Evolutionary conservation across 805 yeast genomes (phyloP).

Genomic region (Yarrowia sp.): DNA sequence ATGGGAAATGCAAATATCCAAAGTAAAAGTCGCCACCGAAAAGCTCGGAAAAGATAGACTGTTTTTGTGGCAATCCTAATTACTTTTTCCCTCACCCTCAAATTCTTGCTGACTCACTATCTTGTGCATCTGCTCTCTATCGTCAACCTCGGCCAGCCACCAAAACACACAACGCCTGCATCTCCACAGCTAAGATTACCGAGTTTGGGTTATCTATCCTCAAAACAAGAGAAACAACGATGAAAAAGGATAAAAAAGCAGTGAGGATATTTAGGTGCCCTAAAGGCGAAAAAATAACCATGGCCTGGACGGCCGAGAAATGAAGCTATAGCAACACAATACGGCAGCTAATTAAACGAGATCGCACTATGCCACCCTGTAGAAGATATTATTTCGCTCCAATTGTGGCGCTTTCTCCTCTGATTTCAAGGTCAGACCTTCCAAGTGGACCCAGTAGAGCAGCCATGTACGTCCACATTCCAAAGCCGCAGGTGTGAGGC

Average conservation of each 20-base stretch:
- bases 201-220: background rate
- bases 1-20: no score
- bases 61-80: no score
- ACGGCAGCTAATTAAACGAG: no score
- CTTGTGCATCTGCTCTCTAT: no score
- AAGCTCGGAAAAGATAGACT: no score
- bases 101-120: background rate
- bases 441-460: no score
- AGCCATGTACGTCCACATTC: background rate
- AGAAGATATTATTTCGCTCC: no score
- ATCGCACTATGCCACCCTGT: no score
- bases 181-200: background rate
- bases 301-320: no score
- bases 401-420: background rate
- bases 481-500: background rate
- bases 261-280: no score
- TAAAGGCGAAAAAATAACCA: no score
- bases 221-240: background rate
- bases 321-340: no score
- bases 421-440: background rate
- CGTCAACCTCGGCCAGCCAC: constrained; percentile 9
- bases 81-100: background rate
- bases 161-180: background rate
- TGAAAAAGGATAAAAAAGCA: background rate
- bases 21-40: background rate